Percentiles rank a stretch among this genome's conserved stretches.
phyloP scores from a whole-genome alignment of 1,139 yeast species.

The Meyerozyma guilliermondii region DNA sequence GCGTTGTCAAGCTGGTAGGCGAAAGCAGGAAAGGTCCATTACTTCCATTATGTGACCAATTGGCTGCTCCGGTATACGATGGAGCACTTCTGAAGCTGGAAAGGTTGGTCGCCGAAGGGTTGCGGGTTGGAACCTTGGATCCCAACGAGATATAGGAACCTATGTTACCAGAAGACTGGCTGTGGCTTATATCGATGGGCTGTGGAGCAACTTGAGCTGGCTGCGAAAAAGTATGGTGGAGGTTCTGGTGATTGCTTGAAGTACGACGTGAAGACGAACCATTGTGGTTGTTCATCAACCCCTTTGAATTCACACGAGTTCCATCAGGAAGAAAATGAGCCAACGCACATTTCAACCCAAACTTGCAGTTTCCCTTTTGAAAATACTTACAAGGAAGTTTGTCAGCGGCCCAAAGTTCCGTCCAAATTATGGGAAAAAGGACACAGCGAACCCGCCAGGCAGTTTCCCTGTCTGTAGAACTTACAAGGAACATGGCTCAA shows the following conservation, averaged over 20 bases:
- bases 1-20: slow-evolving; percentile 1
- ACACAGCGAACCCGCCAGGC: slow-evolving; percentile 90
- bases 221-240: neutral
- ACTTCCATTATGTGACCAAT: neutral
- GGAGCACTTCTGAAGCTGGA: neutral
- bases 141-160: neutral
- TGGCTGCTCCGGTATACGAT: neutral
- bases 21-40: neutral
- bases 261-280: neutral
- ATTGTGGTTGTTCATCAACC: slow-evolving; percentile 2
- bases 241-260: neutral
- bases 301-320: slow-evolving; percentile 61
- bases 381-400: slow-evolving; percentile 87
- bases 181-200: slow-evolving; percentile 1
- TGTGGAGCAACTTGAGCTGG: neutral
- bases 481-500: slow-evolving; percentile 94
- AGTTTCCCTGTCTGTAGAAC: slow-evolving; percentile 82
- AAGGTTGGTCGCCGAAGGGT: neutral
- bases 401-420: slow-evolving; percentile 49
- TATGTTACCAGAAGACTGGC: neutral
- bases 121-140: neutral
- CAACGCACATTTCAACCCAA: slow-evolving; percentile 88
- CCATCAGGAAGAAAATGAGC: slow-evolving; percentile 91
- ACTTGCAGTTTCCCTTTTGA: slow-evolving; percentile 91
- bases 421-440: slow-evolving; percentile 85